phyloP scores from a whole-genome alignment of 768 basidiomycete genomes.

The Trametes sanguinea region DNA sequence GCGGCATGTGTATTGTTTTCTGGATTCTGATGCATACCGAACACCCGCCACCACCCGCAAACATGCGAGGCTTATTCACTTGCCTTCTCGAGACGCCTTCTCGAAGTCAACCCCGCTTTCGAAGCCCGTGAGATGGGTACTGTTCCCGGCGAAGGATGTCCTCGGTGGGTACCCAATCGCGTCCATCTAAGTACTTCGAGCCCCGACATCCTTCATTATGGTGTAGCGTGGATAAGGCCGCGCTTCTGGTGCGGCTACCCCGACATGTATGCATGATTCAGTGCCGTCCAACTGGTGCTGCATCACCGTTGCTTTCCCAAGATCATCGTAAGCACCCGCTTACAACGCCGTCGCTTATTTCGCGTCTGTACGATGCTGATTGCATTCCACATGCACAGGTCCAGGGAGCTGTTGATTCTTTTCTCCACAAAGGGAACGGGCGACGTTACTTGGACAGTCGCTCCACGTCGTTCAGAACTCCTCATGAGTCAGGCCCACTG shows the following conservation, averaged over 20 bases:
- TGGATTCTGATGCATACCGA: not conserved
- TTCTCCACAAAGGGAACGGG: not conserved
- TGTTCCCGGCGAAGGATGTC: not conserved
- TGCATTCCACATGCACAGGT: conserved; percentile 7
- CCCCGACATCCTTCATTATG: not conserved
- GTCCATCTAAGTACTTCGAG: not conserved
- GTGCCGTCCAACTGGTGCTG: conserved; percentile 4
- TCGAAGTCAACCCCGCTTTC: conserved; percentile 2
- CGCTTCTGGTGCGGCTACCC: conserved; percentile 9
- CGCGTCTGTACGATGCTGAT: not conserved
- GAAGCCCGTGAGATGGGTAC: not conserved
- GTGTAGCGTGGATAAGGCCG: not conserved
- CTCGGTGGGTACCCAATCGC: not conserved
- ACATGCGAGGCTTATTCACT: conserved; percentile 6
- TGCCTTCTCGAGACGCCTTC: conserved; percentile 5
- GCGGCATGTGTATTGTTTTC: not conserved
- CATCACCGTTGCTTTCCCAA: conserved; percentile 8
- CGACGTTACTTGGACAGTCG: no score
- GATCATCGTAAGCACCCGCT: not conserved
- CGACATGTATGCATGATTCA: conserved; percentile 7
- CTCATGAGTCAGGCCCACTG: not conserved
- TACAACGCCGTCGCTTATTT: not conserved
- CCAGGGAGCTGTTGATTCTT: not conserved
- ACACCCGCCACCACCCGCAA: not conserved
- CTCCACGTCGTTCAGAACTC: not conserved